Base-by-base conservation (phyloP, 345 rosid species). In the Heritiera fomes region DNA sequence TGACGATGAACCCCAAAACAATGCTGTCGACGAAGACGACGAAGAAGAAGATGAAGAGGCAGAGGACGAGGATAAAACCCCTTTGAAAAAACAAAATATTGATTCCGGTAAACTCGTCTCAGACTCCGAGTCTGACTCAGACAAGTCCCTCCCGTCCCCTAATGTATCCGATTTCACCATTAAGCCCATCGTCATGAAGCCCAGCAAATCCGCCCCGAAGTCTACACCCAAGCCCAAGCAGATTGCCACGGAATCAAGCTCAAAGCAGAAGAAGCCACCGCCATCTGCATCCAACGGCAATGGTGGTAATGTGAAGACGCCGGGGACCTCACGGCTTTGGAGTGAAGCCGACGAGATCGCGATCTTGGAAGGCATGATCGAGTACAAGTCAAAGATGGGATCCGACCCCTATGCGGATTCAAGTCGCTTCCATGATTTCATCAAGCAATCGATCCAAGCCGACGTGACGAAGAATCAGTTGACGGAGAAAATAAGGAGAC, bases 301-400 rank as follows among this genome's bases (percentile, higher is more conserved):
- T 7, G 83, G 62, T 5, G 78, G 78, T 18, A 78, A 60, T 2
- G 53, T 65, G 38, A 84, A 76, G 73, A 80, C 82, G 20, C 64
- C 80, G 4, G 75, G 64, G 30, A 52, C 75, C 49, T 84, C 84
- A 15, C 84, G 90, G 34, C 43, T 88, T 5, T 90, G 87, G 89
- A 86, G 81, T 20, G 91, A 84, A 38, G 89, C 81, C 15, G 91
- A 90, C 6, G 93, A 85, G 71, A 71, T 87, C 7, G 75, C 73
- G 3, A 49, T 90, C 1, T 50, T 90, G 7, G 78, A 85, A 70
- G 91, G 91, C 0, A 66, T 88, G 77, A 60, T 76, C 41, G 84
- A 82, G 69, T 90, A 68, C 84, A 78, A 73, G 30, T 32, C 32
- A 1, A 83, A 87, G 40, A 82, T 78, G 47, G 91, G 86, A 1